Conservation (phyloP, 2,329 filamentous ascomycete genomes). For the Elsinoe arachidis region DNA sequence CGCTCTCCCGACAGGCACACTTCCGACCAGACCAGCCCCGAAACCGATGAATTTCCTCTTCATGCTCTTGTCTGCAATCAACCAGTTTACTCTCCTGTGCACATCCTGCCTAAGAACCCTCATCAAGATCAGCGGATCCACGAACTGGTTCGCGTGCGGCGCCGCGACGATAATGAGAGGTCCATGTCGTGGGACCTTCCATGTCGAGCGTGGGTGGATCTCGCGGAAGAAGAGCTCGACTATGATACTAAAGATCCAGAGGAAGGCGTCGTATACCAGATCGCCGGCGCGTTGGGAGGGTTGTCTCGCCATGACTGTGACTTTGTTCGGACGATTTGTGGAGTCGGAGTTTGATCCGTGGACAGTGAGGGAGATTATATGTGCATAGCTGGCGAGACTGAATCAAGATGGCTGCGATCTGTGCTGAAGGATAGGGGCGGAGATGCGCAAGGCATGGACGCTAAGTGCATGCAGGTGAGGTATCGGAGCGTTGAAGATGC, state of each 20-base stretch:
- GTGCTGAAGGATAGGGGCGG: not conserved
- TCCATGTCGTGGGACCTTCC: slow-evolving; percentile 82
- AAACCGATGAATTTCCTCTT: slow-evolving; percentile 81
- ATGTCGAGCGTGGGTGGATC: slow-evolving; percentile 87
- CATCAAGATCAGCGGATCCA: slow-evolving; percentile 90
- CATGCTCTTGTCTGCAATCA: slow-evolving; percentile 94
- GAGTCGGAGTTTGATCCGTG: not conserved
- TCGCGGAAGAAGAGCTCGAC: slow-evolving; percentile 97
- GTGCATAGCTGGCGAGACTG: not conserved
- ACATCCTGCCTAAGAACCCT: slow-evolving; percentile 80
- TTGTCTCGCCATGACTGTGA: not conserved
- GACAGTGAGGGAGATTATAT: not conserved
- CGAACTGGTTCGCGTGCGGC: slow-evolving; percentile 96
- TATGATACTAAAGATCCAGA: slow-evolving; percentile 71
- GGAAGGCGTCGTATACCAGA: slow-evolving; percentile 59
- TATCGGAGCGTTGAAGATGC: slow-evolving; percentile 4
- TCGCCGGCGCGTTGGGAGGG: slow-evolving; percentile 10
- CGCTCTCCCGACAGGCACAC: slow-evolving; percentile 86
- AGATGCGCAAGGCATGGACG: not conserved
- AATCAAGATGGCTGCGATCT: not conserved
- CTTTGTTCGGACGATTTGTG: not conserved
- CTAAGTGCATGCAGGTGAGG: not conserved
- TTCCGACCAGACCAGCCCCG: slow-evolving; percentile 73
- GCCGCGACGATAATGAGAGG: slow-evolving; percentile 93
- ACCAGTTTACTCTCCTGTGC: slow-evolving; percentile 77